Evolutionary conservation across 495 filamentous ascomycete species (phyloP), one percentile per base, ranked within the genome.

Genomic region (Aspergillus wentii): DNA sequence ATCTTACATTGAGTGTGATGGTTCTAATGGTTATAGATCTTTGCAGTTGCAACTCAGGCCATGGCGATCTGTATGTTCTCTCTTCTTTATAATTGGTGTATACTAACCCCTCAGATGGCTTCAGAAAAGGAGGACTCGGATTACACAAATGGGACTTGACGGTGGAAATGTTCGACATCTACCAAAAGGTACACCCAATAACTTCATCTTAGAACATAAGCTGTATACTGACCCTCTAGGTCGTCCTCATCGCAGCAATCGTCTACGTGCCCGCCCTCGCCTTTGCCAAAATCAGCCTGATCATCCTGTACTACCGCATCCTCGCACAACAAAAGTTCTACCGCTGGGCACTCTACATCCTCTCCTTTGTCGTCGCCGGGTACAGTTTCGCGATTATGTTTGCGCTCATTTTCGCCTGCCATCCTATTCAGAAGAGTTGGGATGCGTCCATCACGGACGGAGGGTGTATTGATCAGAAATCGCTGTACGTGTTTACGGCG

Each of bases 351-450:
- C 40, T 57, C 6, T 40, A 49, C 29, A 19, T 38, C 6, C 38
- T 53, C 9, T 34, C 38, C 3, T 38, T 36, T 7, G 25, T 61
- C 13, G 28, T 49, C 14, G 21, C 17, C 10, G 46, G 45, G 26
- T 56, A 52, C 28, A 56, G 49, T 13, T 26, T 53, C 25, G 49
- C 43, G 5, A 39, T 57, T 1, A n/a, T 41, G 9, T 35, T 57
- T 15, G 40, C 50, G 2, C 39, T 55, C 19, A 46, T 66, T 8
- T 59, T 66, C 14, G 58, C 54, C 13, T 66, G 62, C 48, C 49
- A 40, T 35, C 61, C 62, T 2, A 26, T 66, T 28, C 41, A 44
- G n/a, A 52, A 43, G 30, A 48, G 47, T 29, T 67, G 63, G 62
- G 35, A 57, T 14, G 10, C 17, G 13, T 40, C 16, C 3, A 44